Evolutionary conservation across 306 rosid genomes (phyloP).

Genomic region (Quercus berberidifolia): DNA sequence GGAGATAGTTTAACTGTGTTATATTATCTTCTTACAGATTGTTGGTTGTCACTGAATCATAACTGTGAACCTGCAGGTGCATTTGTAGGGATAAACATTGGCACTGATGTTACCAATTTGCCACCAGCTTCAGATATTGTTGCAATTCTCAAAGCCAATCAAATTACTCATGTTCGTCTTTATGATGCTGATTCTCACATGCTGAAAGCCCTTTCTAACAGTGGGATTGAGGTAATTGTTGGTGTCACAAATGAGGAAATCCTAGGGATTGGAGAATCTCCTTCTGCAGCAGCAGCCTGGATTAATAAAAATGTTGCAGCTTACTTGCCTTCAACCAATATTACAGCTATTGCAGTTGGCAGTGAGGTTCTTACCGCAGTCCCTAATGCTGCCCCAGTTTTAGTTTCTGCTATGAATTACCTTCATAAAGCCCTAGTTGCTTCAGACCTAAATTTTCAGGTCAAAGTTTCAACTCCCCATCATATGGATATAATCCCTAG

Average conservation of each 20-base stretch:
- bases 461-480: slow-evolving; percentile 82
- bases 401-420: slow-evolving; percentile 81
- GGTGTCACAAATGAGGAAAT: slow-evolving; percentile 77
- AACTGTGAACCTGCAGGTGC: slow-evolving; percentile 64
- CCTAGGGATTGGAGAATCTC: slow-evolving; percentile 65
- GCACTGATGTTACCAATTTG: slow-evolving; percentile 65
- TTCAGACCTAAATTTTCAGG: slow-evolving; percentile 59
- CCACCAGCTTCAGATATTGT: slow-evolving; percentile 64
- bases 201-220: slow-evolving; percentile 73
- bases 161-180: slow-evolving; percentile 72
- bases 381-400: slow-evolving; percentile 70
- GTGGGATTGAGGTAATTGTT: slow-evolving; percentile 68
- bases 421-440: slow-evolving; percentile 81
- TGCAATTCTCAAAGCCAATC: slow-evolving; percentile 68
- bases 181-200: slow-evolving; percentile 67
- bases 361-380: slow-evolving; percentile 77
- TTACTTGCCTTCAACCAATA: slow-evolving; percentile 75
- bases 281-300: slow-evolving; percentile 84
- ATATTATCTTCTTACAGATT: neutral
- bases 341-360: slow-evolving; percentile 84
- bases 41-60: slow-evolving; percentile 20
- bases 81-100: slow-evolving; percentile 81
- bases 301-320: slow-evolving; percentile 74
- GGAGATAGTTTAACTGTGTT: neutral
- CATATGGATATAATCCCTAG: slow-evolving; percentile 75